Base-by-base conservation (phyloP, 768 basidiomycete species). In the Boletus rufocinnamomeus region DNA sequence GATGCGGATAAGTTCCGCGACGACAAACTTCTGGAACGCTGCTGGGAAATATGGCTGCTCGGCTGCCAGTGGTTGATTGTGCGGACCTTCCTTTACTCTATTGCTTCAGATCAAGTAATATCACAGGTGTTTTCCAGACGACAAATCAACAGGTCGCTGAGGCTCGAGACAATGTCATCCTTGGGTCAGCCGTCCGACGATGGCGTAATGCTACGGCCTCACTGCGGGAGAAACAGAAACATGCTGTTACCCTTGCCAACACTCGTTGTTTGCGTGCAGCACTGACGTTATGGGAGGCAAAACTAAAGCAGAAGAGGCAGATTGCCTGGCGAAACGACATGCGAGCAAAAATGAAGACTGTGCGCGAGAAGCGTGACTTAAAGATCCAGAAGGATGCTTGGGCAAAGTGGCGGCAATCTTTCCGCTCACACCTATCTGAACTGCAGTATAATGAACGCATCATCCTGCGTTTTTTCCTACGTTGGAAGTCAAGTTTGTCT, bases 11-110 rank as follows among this genome's bases (percentile, higher is more conserved):
- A 77, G 55, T 92, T 87, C 70, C 78, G 86, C 45, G 75, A 83
- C 32, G 82, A 85, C 52, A 80, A 78, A 52, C 73, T 93, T 56
- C 52, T 91, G 28, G 85, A 86, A 65, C 83, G 83, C 17, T 92
- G 84, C 65, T 89, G 86, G 84, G 82, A 86, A 49, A 82, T 87
- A 58, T 95, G 93, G 93, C 78, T 76, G 47, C 82, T 84, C 66
- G 85, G 86, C 2, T 82, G 82, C 64, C 72, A 82, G 46, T 93
- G 92, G 91, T 83, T 91, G 64, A 73, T 79, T 59, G 93, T 93
- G 74, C 58, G 90, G 77, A 43, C 57, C 40, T 57, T 57, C 50
- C 44, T 49, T 55, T 58, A 52, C 48, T 64, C 32, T 51, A 43
- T 61, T 38, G 50, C 52, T 60, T 54, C 64, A 58, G 52, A 50